phyloP scores from a whole-genome alignment of 768 basidiomycete genomes.

The Mycena rosella region DNA sequence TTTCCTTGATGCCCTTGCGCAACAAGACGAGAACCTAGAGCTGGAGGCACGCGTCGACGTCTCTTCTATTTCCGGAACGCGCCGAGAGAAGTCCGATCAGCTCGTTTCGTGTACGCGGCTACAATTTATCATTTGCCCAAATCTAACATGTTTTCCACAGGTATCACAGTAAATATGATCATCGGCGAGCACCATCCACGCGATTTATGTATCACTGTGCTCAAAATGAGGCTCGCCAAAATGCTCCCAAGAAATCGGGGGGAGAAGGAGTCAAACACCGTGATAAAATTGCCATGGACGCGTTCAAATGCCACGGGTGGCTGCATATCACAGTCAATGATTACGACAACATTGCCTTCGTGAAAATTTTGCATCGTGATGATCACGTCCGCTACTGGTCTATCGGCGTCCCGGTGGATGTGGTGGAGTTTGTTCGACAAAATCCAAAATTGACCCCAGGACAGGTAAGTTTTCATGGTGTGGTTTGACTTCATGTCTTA shows the following conservation, averaged over 20 bases:
- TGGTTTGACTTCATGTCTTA: neutral
- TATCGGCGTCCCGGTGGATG: neutral
- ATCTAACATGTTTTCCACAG: neutral
- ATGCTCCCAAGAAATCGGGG: neutral
- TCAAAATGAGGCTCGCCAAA: neutral
- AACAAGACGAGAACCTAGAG: too few relatives aligned
- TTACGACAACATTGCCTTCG: neutral
- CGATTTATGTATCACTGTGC: slow-evolving; percentile 8
- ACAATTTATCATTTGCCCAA: too few relatives aligned
- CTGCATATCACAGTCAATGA: slow-evolving; percentile 8
- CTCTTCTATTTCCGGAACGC: neutral
- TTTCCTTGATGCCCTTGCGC: too few relatives aligned
- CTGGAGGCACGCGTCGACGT: slow-evolving; percentile 5
- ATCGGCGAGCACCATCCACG: neutral
- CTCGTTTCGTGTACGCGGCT: too few relatives aligned
- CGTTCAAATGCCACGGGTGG: slow-evolving; percentile 6
- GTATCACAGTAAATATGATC: neutral
- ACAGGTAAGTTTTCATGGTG: neutral
- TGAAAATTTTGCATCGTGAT: neutral
- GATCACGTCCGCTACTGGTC: slow-evolving; percentile 5
- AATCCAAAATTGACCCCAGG: neutral
- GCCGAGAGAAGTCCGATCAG: too few relatives aligned
- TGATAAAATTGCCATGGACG: slow-evolving; percentile 1
- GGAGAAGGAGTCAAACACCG: neutral
- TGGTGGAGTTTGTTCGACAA: neutral